These are phyloP conservation scores for Xylaria flabelliformis DNA, from an alignment of 495 filamentous ascomycete species.

Conservation along the genomic window DNA sequence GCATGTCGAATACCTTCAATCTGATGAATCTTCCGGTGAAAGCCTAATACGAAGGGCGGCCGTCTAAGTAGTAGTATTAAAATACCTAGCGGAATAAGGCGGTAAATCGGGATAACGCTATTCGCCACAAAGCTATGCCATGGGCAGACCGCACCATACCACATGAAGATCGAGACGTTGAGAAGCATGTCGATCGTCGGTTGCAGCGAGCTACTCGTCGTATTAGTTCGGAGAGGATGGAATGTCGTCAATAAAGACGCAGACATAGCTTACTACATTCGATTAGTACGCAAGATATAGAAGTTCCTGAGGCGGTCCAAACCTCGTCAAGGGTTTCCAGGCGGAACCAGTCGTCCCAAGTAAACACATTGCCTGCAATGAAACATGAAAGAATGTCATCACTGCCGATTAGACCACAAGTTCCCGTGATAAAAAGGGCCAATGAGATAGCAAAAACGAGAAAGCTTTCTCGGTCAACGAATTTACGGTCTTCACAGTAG, in stretches of 20 bases:
- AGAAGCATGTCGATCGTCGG: slow-evolving; percentile 84
- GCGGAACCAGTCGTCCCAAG: slow-evolving; percentile 93
- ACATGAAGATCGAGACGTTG: slow-evolving; percentile 84
- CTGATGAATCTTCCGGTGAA: slow-evolving; percentile 80
- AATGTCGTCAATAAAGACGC: no score
- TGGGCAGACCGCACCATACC: slow-evolving; percentile 88
- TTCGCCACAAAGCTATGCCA: slow-evolving; percentile 76
- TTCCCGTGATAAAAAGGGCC: slow-evolving; percentile 80
- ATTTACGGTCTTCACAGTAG: slow-evolving; percentile 81
- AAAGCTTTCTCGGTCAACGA: slow-evolving; percentile 90
- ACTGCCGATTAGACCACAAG: slow-evolving; percentile 86
- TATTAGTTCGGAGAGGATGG: no score
- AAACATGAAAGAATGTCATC: slow-evolving; percentile 95
- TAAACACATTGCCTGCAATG: slow-evolving; percentile 92
- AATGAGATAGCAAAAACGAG: slow-evolving; percentile 67
- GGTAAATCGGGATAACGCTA: slow-evolving; percentile 74
- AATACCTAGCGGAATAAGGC: slow-evolving; percentile 78
- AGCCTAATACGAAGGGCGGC: slow-evolving; percentile 73
- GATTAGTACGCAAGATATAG: no score
- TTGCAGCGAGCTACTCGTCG: slow-evolving; percentile 64
- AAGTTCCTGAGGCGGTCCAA: neutral
- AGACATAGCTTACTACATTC: neutral
- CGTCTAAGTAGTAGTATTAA: slow-evolving; percentile 81
- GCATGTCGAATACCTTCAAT: slow-evolving; percentile 69
- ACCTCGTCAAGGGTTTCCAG: slow-evolving; percentile 82